Evolutionary conservation across 1,139 yeast genomes (phyloP).

Genomic region (Zygoascus meyerae): DNA sequence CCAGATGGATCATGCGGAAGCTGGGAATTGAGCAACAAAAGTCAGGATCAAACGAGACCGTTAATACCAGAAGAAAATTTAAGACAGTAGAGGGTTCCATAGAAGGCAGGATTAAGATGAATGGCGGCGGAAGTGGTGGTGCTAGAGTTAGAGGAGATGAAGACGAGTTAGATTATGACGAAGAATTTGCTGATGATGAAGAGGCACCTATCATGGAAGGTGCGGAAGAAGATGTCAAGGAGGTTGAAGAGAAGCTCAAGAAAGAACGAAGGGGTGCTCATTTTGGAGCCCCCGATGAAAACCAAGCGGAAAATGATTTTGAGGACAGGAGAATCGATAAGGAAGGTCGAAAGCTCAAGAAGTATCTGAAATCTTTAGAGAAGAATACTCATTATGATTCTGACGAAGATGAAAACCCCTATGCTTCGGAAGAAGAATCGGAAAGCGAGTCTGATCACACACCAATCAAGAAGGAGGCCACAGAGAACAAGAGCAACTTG

Average conservation of each 20-base stretch:
- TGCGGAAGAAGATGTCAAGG: slow-evolving; percentile 89
- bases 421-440: slow-evolving; percentile 55
- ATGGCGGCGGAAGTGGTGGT: slow-evolving; percentile 4
- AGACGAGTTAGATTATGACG: slow-evolving; percentile 91
- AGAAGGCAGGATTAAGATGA: slow-evolving; percentile 3
- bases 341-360: slow-evolving; percentile 81
- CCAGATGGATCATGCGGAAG: slow-evolving; percentile 95
- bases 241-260: slow-evolving; percentile 81
- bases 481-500: slow-evolving; percentile 4
- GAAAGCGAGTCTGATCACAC: slow-evolving; percentile 23
- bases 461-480: slow-evolving; percentile 22
- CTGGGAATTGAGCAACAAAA: slow-evolving; percentile 54
- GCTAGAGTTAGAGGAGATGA: slow-evolving; percentile 26
- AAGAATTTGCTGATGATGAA: slow-evolving; percentile 97
- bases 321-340: slow-evolving; percentile 76
- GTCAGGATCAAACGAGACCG: slow-evolving; percentile 9
- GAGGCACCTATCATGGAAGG: slow-evolving; percentile 98
- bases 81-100: slow-evolving; percentile 56
- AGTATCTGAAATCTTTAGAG: slow-evolving; percentile 80
- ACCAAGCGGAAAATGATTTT: slow-evolving; percentile 52
- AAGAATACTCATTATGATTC: slow-evolving; percentile 86
- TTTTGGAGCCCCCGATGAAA: slow-evolving; percentile 52
- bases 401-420: slow-evolving; percentile 80
- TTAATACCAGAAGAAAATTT: slow-evolving; percentile 36
- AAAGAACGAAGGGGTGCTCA: slow-evolving; percentile 81